Conservation (phyloP, 2,329 filamentous ascomycete species). For the Calonectria hongkongensis region DNA sequence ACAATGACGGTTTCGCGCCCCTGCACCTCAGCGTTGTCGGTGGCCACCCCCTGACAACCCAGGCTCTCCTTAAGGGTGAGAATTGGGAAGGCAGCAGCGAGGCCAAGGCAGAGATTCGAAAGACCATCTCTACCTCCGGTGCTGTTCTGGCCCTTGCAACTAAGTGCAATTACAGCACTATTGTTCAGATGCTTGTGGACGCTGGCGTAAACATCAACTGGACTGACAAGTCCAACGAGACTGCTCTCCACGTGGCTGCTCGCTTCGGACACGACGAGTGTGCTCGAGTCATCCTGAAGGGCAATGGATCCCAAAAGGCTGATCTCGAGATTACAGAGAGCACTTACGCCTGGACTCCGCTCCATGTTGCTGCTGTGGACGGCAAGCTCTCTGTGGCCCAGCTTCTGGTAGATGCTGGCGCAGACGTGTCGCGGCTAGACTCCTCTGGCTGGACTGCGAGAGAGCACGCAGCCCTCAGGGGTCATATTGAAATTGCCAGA, state of each 20-base stretch:
- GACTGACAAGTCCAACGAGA: conserved; percentile 92
- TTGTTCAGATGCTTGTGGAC: conserved; percentile 91
- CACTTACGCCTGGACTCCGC: conserved; percentile 94
- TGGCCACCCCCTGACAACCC: conserved; percentile 90
- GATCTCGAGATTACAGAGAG: conserved; percentile 87
- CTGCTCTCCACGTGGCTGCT: conserved; percentile 92
- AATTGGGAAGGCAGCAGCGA: conserved; percentile 81
- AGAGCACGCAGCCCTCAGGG: conserved; percentile 93
- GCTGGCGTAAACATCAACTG: conserved; percentile 96
- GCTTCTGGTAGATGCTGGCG: conserved; percentile 85
- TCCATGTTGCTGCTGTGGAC: conserved; percentile 94
- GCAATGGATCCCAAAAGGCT: conserved; percentile 81
- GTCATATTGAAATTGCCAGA: conserved; percentile 87
- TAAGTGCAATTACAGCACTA: conserved; percentile 88
- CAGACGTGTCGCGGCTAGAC: conserved; percentile 84
- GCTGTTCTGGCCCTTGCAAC: conserved; percentile 91
- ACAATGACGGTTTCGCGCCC: conserved; percentile 92
- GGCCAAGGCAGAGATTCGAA: conserved; percentile 78
- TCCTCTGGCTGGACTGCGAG: conserved; percentile 95
- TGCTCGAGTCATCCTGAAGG: conserved; percentile 83
- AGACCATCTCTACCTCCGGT: conserved; percentile 86
- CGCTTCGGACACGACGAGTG: conserved; percentile 90
- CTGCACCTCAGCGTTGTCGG: conserved; percentile 94
- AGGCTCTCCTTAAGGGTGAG: conserved; percentile 86
- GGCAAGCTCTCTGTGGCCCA: conserved; percentile 85